Evolutionary conservation across 441 rosid species (phyloP), one percentile per base, ranked within the genome.

Genomic region (Caryocar brasiliense): DNA sequence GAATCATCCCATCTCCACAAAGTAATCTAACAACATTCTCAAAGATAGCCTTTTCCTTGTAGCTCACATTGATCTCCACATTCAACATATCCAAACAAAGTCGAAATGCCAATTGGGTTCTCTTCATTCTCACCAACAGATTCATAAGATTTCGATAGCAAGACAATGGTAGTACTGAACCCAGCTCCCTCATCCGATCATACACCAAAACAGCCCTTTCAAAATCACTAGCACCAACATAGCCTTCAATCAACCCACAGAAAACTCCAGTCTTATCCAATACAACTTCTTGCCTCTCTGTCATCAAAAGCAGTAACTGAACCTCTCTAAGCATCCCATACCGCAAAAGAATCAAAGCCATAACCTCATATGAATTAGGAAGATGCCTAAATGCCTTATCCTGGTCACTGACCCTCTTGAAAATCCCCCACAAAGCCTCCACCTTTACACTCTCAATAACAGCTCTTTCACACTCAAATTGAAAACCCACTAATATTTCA

Each of bases 341-440:
- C 38, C 45, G 38, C 18, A 73, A 45, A 40, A 88, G 97, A 55
- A 82, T n/a, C 15, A 60, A 64, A 0, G 80, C 80, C 92, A 88
- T 77, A 44, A 76, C 62, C 59, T 79, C 82, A 50, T 27, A 72
- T 13, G 87, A 69, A 23, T 56, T 61, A 22, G 73, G 72, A 25
- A 77, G 65, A 74, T 81, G 90, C 71, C 67, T 66, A 68, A 81
- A 82, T 63, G 75, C 76, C 61, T 51, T 54, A 47, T 47, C 26
- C 29, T 74, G 74, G 45, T 52, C 66, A 51, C 40, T 42, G 46
- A 51, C 80, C 74, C 79, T 77, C 50, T 62, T 74, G 58, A 85
- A 85, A 69, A 82, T 1, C 50, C 59, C 71, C 89, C 85, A 82
- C 46, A 87, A 65, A 68, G 80, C 51, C 63, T 51, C 77, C 8